Conservation (phyloP, 768 basidiomycete species). For the Nidula microcarpa region DNA sequence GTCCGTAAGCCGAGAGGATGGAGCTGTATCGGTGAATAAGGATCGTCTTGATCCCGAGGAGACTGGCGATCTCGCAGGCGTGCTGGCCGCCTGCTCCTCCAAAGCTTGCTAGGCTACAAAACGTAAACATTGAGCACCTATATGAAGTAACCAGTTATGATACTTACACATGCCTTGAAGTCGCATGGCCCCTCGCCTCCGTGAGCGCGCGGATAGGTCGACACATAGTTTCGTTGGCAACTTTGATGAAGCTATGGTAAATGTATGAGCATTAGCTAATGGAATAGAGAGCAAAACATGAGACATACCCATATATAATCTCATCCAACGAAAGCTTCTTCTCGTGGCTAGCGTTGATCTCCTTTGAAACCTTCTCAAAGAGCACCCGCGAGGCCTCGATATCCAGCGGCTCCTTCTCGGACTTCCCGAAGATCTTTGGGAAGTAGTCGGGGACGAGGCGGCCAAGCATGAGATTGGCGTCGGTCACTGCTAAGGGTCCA, state of each 20-base stretch:
- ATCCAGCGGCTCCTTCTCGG: conserved; percentile 83
- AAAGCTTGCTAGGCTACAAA: conserved; percentile 73
- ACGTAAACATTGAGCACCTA: neutral
- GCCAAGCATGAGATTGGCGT: conserved; percentile 89
- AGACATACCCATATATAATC: conserved; percentile 78
- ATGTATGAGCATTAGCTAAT: neutral
- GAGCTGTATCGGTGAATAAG: conserved; percentile 91
- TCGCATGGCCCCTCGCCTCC: conserved; percentile 84
- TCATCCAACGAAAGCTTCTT: conserved; percentile 71
- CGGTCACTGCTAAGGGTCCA: conserved; percentile 88
- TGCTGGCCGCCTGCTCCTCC: conserved; percentile 92
- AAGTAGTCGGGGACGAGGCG: conserved; percentile 88
- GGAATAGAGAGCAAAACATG: neutral
- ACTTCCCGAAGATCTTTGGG: conserved; percentile 92
- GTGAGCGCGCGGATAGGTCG: conserved; percentile 89
- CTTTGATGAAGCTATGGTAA: conserved; percentile 79
- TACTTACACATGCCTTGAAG: conserved; percentile 63
- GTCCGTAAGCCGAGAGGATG: conserved; percentile 89
- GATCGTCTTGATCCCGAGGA: conserved; percentile 85
- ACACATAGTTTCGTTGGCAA: conserved; percentile 96
- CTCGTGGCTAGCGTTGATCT: conserved; percentile 67
- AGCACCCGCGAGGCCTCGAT: conserved; percentile 60
- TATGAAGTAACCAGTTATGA: neutral
- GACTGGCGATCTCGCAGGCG: conserved; percentile 86
- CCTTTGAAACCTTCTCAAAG: conserved; percentile 64